Evolutionary conservation across 345 rosid genomes (phyloP), one percentile per base, ranked within the genome.

Genomic region (Cochlearia excelsa): DNA sequence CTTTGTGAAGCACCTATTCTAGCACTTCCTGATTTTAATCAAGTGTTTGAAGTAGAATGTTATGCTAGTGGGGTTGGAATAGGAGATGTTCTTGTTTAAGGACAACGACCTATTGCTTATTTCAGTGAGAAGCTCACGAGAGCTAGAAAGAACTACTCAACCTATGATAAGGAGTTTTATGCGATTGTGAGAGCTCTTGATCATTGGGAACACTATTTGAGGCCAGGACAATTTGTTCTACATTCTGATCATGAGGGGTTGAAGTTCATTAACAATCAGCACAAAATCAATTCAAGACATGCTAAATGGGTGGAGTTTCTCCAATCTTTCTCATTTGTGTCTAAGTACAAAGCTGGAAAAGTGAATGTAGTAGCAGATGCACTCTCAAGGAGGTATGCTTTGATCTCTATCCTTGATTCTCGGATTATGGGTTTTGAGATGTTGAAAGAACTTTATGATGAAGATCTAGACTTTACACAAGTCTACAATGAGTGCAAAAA

Each of bases 11-110:
- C 34, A 27, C 11, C 11, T 27, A 0, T 48, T 48, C 29, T 48
- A 9, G 52, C 34, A 29, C 34, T 48, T 48, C 34, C 34, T 3
- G 33, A 48, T 48, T 28, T 48, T 48, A 48, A 48, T 48, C 23
- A 48, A 48, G 52, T 48, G 6, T 48, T 48, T 48, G 34, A 48
- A 3, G 52, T 48, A 6, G 52, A 48, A 9, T 48, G 16, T 48
- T 16, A 48, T 29, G 11, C 34, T 0, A 48, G 52, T 48, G 16
- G 52, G 9, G 16, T 48, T 1, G 35, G 52, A 1, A 48, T 48
- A 48, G 10, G 50, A 46, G 50, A 3, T 26, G 10, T 26, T 46
- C 4, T 46, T 26, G 30, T 41, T 1, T 16, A 41, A 3, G 50
- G 50, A 4, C 9, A 46, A 46, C 30, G 29, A 26, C 30, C 3